phyloP scores from a whole-genome alignment of 176 grass and related monocot genomes.

The Juncus effusus region DNA sequence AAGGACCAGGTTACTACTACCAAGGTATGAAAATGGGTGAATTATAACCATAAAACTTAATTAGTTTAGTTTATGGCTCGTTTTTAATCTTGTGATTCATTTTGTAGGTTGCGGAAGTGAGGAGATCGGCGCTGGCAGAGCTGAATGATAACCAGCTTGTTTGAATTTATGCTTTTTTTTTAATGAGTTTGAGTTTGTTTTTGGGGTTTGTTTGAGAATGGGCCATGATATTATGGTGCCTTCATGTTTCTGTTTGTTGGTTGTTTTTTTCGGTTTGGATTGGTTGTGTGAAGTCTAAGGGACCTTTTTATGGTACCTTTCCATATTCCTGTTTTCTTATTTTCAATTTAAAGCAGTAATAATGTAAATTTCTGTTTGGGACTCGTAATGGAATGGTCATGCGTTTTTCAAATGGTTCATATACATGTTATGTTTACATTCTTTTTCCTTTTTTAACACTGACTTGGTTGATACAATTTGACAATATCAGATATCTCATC shows the following conservation, averaged over 20 bases:
- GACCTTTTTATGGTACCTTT: constrained; percentile 2
- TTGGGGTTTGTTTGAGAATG: neutral
- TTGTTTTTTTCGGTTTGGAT: neutral
- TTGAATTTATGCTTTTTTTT: constrained; percentile 17
- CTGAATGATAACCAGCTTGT: constrained; percentile 38
- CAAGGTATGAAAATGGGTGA: constrained; percentile 29
- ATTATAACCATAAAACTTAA: too few species aligned
- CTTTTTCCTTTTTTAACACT: too few species aligned
- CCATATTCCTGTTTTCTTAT: too few species aligned
- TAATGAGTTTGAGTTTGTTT: neutral
- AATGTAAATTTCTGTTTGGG: too few species aligned
- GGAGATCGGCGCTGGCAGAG: constrained; percentile 39
- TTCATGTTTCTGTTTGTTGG: constrained; percentile 12
- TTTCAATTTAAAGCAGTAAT: too few species aligned
- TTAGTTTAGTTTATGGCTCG: neutral
- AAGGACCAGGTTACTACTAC: constrained; percentile 35
- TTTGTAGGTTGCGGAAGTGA: constrained; percentile 28
- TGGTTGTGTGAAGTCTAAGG: constrained; percentile 6
- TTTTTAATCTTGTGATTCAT: neutral
- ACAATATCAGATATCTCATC: too few species aligned
- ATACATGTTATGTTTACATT: too few species aligned
- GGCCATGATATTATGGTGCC: constrained; percentile 59
- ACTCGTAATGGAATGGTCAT: too few species aligned
- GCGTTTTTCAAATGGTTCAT: too few species aligned
- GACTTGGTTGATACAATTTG: too few species aligned